Conservation (phyloP, 805 yeast genomes). For the Torulaspora maleeae region DNA sequence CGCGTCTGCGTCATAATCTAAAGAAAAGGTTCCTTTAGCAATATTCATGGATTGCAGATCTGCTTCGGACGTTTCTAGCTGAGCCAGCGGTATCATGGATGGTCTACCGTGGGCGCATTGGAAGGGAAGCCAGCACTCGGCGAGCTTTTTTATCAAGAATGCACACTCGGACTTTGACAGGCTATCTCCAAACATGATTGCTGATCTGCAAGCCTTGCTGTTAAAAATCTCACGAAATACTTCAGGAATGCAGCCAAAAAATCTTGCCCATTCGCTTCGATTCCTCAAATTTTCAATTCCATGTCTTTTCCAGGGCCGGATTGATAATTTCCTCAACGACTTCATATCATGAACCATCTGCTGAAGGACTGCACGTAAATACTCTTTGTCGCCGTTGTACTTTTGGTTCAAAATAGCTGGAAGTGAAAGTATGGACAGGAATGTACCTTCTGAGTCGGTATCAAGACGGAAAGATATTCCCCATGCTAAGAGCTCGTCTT, state of each 20-base stretch:
- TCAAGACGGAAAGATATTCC: conserved; percentile 37
- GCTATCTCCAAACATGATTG: conserved; percentile 66
- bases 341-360: conserved; percentile 45
- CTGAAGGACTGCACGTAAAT: conserved; percentile 39
- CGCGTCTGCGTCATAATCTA: conserved; percentile 7
- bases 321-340: conserved; percentile 23
- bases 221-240: conserved; percentile 48
- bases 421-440: conserved; percentile 38
- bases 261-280: conserved; percentile 38
- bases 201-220: conserved; percentile 60
- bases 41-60: not conserved
- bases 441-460: not conserved
- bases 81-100: conserved; percentile 51
- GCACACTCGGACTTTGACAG: conserved; percentile 44
- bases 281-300: not conserved
- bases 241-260: conserved; percentile 45
- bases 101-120: conserved; percentile 89
- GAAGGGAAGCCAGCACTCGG: conserved; percentile 56
- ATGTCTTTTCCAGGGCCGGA: not conserved
- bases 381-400: conserved; percentile 25
- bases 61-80: conserved; percentile 10
- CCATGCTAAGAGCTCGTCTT: conserved; percentile 39
- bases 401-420: conserved; percentile 43
- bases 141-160: conserved; percentile 40
- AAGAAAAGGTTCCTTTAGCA: not conserved